A percentile compares a stretch with the other conserved stretches of the same genome.
Evolutionary conservation across 257 asterid genomes (phyloP).

Genomic region (Penstemon davidsonii): DNA sequence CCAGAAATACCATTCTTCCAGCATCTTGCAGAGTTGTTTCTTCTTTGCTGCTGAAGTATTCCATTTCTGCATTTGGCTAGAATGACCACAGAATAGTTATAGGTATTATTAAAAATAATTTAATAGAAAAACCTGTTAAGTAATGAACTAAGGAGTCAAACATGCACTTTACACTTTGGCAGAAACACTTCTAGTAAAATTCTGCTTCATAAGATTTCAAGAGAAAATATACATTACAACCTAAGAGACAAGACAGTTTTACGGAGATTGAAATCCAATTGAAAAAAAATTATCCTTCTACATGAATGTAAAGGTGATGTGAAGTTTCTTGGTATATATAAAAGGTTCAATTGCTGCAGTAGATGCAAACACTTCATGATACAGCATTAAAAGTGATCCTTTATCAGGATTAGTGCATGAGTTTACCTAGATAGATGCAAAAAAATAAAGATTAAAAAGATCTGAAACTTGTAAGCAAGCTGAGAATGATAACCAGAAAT

Average conservation of each 20-base stretch:
- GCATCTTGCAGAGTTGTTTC: constrained; percentile 79
- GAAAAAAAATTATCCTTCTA: background rate
- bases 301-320: background rate
- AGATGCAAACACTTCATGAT: constrained; percentile 11
- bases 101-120: constrained; percentile 18
- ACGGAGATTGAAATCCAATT: background rate
- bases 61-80: constrained; percentile 97
- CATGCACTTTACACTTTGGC: constrained; percentile 12
- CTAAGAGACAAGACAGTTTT: background rate
- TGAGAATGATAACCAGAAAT: constrained; percentile 18
- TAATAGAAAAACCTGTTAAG: constrained; percentile 5
- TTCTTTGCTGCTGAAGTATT: constrained; percentile 89
- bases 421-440: background rate
- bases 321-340: constrained; percentile 9
- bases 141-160: constrained; percentile 6
- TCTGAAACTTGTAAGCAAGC: background rate
- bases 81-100: constrained; percentile 34
- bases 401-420: constrained; percentile 3
- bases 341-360: constrained; percentile 16
- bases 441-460: background rate
- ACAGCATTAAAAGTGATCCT: constrained; percentile 19
- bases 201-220: constrained; percentile 6
- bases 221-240: background rate
- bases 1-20: constrained; percentile 86
- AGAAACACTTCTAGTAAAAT: constrained; percentile 18